Evolutionary conservation across 306 rosid species (phyloP).

Genomic region (Begonia loranthoides): DNA sequence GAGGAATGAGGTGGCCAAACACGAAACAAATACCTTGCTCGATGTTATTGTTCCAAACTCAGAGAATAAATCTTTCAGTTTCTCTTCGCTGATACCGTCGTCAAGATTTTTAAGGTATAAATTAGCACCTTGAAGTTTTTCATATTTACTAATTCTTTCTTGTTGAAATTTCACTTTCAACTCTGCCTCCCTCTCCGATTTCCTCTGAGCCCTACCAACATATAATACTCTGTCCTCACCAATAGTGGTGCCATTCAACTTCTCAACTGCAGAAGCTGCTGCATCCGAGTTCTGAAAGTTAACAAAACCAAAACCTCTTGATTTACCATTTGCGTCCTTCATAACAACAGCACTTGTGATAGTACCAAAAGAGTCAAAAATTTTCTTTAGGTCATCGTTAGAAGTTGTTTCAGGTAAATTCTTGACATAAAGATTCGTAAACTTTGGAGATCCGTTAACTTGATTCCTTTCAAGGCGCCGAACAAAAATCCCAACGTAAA

Average conservation of each 20-base stretch:
- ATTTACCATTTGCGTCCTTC: conserved; percentile 55
- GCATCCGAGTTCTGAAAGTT: conserved; percentile 39
- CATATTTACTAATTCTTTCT: conserved; percentile 57
- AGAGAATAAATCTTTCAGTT: conserved; percentile 65
- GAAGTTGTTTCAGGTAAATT: conserved; percentile 40
- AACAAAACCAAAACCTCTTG: conserved; percentile 80
- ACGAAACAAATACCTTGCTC: conserved; percentile 42
- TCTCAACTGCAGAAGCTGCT: conserved; percentile 60
- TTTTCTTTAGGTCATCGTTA: conserved; percentile 41
- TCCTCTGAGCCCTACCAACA: conserved; percentile 78
- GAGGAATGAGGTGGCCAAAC: too few relatives aligned
- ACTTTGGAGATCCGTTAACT: conserved; percentile 35
- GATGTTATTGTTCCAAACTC: conserved; percentile 78
- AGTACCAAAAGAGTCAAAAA: conserved; percentile 35
- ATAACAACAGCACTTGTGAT: conserved; percentile 56
- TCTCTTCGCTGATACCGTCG: conserved; percentile 55
- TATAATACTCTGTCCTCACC: conserved; percentile 45
- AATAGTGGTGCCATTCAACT: conserved; percentile 35
- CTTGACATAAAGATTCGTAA: conserved; percentile 71
- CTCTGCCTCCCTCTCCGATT: conserved; percentile 60
- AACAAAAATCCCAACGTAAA: conserved; percentile 46
- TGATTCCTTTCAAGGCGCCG: conserved; percentile 45
- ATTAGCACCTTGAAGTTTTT: conserved; percentile 76
- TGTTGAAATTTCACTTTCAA: conserved; percentile 60
- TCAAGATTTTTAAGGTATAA: conserved; percentile 75